phyloP scores from a whole-genome alignment of 2,329 filamentous ascomycete species.

The Fusarium brachygibbosum region DNA sequence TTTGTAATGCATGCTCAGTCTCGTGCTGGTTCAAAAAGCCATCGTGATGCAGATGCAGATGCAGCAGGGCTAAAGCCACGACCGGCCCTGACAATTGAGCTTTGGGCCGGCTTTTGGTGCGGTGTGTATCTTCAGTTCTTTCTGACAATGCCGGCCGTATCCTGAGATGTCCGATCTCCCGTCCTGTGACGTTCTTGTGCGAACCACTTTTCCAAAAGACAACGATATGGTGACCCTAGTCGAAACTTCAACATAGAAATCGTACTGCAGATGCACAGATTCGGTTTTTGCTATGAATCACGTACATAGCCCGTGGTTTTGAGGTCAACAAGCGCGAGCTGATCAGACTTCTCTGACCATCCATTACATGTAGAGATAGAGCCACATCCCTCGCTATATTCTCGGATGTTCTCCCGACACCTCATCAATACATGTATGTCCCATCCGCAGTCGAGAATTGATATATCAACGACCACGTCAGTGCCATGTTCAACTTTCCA shows the following conservation, averaged over 20 bases:
- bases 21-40: constrained; percentile 41
- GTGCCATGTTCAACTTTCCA: neutral
- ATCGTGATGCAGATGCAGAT: constrained; percentile 22
- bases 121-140: constrained; percentile 8
- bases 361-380: neutral
- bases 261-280: neutral
- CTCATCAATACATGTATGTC: neutral
- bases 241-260: neutral
- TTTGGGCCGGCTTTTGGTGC: constrained; percentile 17
- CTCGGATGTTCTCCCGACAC: constrained; percentile 14
- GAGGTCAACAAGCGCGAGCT: constrained; percentile 1
- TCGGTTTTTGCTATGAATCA: neutral
- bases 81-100: constrained; percentile 42
- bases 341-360: neutral
- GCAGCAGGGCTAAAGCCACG: constrained; percentile 28
- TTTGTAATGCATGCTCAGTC: constrained; percentile 22
- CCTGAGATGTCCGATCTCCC: constrained; percentile 37
- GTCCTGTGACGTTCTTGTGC: constrained; percentile 2
- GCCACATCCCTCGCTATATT: neutral
- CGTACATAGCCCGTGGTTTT: neutral
- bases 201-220: constrained; percentile 10
- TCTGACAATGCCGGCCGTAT: neutral
- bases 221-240: neutral
- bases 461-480: constrained; percentile 7
- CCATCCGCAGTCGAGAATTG: constrained; percentile 9